Evolutionary conservation across 257 asterid genomes (phyloP).

Genomic region (Scutellaria galericulata): DNA sequence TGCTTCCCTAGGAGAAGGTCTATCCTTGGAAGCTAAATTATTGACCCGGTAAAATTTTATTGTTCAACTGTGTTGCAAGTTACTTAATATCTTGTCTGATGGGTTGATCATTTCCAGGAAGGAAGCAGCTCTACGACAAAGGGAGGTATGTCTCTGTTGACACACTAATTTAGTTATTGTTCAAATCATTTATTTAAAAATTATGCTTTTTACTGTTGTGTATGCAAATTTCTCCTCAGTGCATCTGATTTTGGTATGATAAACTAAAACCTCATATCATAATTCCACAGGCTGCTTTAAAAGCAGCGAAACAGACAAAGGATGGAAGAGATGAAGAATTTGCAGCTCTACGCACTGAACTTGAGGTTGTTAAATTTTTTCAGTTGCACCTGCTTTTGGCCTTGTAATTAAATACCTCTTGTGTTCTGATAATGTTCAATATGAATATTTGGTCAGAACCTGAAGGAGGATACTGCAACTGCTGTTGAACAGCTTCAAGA

Average conservation of each 20-base stretch:
- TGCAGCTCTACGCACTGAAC: constrained; percentile 71
- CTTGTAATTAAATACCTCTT: constrained; percentile 20
- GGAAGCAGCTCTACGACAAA: constrained; percentile 95
- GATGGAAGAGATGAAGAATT: constrained; percentile 86
- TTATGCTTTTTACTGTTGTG: neutral
- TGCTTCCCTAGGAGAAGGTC: constrained; percentile 96
- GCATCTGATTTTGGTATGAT: constrained; percentile 18
- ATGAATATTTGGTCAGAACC: constrained; percentile 59
- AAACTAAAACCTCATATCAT: constrained; percentile 10
- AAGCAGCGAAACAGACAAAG: constrained; percentile 80
- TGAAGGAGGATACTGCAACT: constrained; percentile 66
- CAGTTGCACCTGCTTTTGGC: constrained; percentile 10
- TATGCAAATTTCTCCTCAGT: neutral
- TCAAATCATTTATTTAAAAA: constrained; percentile 5
- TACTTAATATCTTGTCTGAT: constrained; percentile 45
- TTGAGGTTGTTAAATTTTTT: constrained; percentile 61
- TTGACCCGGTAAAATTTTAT: constrained; percentile 67
- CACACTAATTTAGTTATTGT: neutral
- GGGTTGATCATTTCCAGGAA: constrained; percentile 67
- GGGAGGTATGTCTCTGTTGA: constrained; percentile 66
- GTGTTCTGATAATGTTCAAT: constrained; percentile 35
- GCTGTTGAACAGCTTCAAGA: constrained; percentile 81
- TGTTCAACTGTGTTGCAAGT: constrained; percentile 33
- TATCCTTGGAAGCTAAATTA: constrained; percentile 93
- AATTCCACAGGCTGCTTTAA: constrained; percentile 80